Conservation (phyloP, 2,329 filamentous ascomycete genomes). For the Calonectria henricotiae region DNA sequence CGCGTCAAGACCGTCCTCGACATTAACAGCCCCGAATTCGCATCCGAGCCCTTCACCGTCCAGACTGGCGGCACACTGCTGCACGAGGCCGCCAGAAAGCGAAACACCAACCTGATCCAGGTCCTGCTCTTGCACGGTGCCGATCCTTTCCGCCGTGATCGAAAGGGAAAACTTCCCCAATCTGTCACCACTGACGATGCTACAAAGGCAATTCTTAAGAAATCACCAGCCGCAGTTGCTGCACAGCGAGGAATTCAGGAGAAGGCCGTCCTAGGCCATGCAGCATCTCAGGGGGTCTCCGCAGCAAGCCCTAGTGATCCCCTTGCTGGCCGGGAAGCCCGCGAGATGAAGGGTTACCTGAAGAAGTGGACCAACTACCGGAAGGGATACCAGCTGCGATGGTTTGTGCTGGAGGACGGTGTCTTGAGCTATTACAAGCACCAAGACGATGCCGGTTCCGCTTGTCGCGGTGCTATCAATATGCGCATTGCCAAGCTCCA, state of each 20-base stretch:
- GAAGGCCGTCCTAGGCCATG: constrained; percentile 91
- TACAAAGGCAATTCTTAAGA: constrained; percentile 90
- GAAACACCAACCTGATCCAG: constrained; percentile 90
- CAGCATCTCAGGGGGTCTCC: constrained; percentile 70
- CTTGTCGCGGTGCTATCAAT: constrained; percentile 97
- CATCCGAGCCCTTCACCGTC: constrained; percentile 83
- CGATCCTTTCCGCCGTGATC: constrained; percentile 94
- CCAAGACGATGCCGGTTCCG: constrained; percentile 96
- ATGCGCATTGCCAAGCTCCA: constrained; percentile 96
- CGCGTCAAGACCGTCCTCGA: constrained; percentile 90
- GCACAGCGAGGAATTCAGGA: constrained; percentile 97
- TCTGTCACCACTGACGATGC: constrained; percentile 96
- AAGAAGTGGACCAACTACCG: constrained; percentile 99
- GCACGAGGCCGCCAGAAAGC: constrained; percentile 92
- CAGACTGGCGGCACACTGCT: constrained; percentile 92
- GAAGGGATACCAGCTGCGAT: constrained; percentile 94
- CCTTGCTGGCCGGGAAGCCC: constrained; percentile 85
- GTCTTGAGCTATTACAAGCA: constrained; percentile 99
- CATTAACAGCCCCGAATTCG: constrained; percentile 92
- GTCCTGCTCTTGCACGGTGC: constrained; percentile 93
- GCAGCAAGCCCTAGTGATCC: constrained; percentile 72
- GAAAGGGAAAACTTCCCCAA: constrained; percentile 95
- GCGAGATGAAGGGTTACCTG: constrained; percentile 98
- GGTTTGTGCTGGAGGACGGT: constrained; percentile 98
- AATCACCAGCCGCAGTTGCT: constrained; percentile 92